Conservation (phyloP, 148 eudicot species). For the Rhododendron molle region DNA sequence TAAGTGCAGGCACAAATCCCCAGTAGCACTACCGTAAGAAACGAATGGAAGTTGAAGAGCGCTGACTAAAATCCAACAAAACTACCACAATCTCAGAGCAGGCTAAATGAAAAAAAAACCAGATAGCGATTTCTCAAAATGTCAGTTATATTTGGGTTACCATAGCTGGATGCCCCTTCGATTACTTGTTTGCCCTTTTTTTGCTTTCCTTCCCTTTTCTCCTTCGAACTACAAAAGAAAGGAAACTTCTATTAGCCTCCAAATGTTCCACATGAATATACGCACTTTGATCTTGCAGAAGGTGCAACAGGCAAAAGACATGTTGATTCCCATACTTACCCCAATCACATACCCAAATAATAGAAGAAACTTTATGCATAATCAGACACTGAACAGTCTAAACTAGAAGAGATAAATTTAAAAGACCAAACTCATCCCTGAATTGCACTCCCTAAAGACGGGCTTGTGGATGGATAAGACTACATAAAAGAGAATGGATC, state of each 20-base stretch:
- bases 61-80: conserved; percentile 56
- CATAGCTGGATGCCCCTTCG: background rate
- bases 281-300: background rate
- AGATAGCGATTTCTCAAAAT: background rate
- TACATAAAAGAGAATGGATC: background rate
- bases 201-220: background rate
- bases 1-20: conserved; percentile 89
- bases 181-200: background rate
- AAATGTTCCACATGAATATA: background rate
- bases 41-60: conserved; percentile 89
- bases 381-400: background rate
- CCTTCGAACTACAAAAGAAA: background rate
- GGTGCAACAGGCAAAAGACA: background rate
- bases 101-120: background rate
- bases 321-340: background rate
- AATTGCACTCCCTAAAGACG: background rate
- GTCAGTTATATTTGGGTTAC: background rate
- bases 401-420: background rate
- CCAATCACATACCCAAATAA: too few species aligned
- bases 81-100: background rate
- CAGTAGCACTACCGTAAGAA: conserved; percentile 77
- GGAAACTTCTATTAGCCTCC: background rate
- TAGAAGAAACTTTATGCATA: background rate
- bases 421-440: background rate
- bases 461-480: background rate